These are phyloP conservation scores for Melampsora americana DNA, from an alignment of 1,284 basidiomycete species.

Conservation along the genomic window DNA sequence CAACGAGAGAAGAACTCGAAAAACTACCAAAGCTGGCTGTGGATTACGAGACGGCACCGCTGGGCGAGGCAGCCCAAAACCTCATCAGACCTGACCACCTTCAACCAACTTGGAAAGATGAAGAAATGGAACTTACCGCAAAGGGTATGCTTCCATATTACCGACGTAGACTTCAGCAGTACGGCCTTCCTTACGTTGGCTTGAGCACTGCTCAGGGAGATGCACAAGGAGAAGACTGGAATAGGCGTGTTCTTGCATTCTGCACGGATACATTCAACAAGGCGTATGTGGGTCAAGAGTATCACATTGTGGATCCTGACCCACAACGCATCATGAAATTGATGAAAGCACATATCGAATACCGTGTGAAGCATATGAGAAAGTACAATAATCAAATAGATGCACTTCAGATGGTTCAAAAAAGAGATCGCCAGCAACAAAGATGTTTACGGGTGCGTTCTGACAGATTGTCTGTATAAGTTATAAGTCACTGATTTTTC, in stretches of 20 bases:
- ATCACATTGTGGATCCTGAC: background rate
- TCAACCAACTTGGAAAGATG: conserved; percentile 12
- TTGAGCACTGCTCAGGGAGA: background rate
- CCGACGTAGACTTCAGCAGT: background rate
- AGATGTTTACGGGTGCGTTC: too few relatives aligned
- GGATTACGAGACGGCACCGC: background rate
- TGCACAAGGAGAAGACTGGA: conserved; percentile 10
- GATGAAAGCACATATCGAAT: background rate
- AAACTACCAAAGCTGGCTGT: background rate
- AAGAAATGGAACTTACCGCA: conserved; percentile 1
- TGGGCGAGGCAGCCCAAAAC: background rate
- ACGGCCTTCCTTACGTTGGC: conserved; percentile 22
- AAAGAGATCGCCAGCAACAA: background rate
- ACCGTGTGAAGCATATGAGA: conserved; percentile 11
- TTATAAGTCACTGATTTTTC: too few relatives aligned
- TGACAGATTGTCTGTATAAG: too few relatives aligned
- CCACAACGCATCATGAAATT: background rate
- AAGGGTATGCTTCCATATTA: background rate
- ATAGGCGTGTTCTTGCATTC: conserved; percentile 1
- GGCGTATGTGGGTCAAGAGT: background rate
- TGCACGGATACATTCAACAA: conserved; percentile 13
- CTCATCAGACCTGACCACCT: conserved; percentile 1
- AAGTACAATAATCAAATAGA: conserved; percentile 11
- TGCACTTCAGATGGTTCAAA: background rate
- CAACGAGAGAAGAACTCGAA: conserved; percentile 12